Evolutionary conservation across 2,329 filamentous ascomycete species (phyloP).

Genomic region (Nemania abortiva): DNA sequence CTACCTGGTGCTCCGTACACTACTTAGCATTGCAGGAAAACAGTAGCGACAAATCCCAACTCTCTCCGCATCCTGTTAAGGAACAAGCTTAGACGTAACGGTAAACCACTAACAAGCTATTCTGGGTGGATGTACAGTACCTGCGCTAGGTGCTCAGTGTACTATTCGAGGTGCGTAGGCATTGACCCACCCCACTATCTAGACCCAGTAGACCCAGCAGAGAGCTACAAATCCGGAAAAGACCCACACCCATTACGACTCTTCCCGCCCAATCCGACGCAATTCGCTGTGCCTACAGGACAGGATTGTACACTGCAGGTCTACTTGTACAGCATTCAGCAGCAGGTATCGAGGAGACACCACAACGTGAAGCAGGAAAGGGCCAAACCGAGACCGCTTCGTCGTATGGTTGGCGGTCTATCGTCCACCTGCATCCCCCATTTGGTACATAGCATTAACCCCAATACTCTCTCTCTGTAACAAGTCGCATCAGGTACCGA

Average conservation of each 20-base stretch:
- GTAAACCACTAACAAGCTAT: slow-evolving; percentile 14
- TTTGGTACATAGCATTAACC: neutral
- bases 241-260: slow-evolving; percentile 16
- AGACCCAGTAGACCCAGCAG: slow-evolving; percentile 4
- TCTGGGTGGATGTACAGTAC: neutral
- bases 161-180: neutral
- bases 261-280: slow-evolving; percentile 27
- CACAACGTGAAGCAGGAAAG: neutral
- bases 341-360: neutral
- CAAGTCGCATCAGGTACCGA: slow-evolving; percentile 17
- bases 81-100: slow-evolving; percentile 3
- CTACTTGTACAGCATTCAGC: neutral
- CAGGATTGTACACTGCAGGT: neutral
- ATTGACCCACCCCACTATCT: neutral
- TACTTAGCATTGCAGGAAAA: neutral
- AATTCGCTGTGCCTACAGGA: neutral
- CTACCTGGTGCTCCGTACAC: neutral
- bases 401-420: neutral
- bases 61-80: slow-evolving; percentile 11
- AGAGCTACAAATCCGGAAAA: slow-evolving; percentile 21
- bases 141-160: neutral
- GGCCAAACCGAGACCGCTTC: slow-evolving; percentile 9
- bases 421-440: slow-evolving; percentile 12
- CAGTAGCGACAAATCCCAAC: neutral
- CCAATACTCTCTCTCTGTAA: slow-evolving; percentile 17